Evolutionary conservation across 2,329 filamentous ascomycete genomes (phyloP).

Genomic region (Neofusicoccum parvum): DNA sequence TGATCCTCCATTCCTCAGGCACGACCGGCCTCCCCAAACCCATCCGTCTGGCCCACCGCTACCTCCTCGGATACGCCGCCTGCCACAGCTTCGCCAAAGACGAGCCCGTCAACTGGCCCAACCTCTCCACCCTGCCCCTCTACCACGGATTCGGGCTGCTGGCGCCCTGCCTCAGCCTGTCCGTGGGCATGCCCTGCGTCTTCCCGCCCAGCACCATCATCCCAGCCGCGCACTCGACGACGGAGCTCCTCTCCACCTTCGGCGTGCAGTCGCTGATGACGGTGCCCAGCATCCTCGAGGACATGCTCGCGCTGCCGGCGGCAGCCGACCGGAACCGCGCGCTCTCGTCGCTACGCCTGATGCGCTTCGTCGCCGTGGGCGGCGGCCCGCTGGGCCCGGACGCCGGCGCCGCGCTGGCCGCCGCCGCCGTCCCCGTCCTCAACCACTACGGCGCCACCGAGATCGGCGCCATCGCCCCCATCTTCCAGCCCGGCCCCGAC

Average conservation of each 20-base stretch:
- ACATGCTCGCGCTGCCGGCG: conserved; percentile 28
- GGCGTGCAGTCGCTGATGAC: conserved; percentile 36
- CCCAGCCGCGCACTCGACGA: conserved; percentile 28
- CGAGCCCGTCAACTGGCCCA: conserved; percentile 25
- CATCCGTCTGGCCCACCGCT: conserved; percentile 35
- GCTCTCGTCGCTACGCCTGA: conserved; percentile 20
- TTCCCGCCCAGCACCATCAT: conserved; percentile 31
- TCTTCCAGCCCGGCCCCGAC: conserved; percentile 33
- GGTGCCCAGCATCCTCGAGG: conserved; percentile 39
- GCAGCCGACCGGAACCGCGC: background rate
- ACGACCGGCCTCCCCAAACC: conserved; percentile 43
- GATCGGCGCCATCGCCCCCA: conserved; percentile 37
- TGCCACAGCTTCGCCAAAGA: conserved; percentile 21
- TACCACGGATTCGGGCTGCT: conserved; percentile 41
- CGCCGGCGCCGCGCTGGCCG: conserved; percentile 28
- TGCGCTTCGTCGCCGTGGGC: conserved; percentile 38
- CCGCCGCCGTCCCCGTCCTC: conserved; percentile 32
- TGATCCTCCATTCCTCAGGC: conserved; percentile 37
- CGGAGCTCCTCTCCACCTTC: conserved; percentile 27
- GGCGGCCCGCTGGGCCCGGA: conserved; percentile 35
- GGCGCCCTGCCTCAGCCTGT: conserved; percentile 35
- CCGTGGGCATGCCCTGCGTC: conserved; percentile 33
- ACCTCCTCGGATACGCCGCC: conserved; percentile 33
- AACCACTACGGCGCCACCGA: conserved; percentile 44
- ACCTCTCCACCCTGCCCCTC: conserved; percentile 38